Evolutionary conservation across 2,329 filamentous ascomycete genomes (phyloP), one percentile per base, ranked within the genome.

Genomic region (Pseudocercospora eumusae): DNA sequence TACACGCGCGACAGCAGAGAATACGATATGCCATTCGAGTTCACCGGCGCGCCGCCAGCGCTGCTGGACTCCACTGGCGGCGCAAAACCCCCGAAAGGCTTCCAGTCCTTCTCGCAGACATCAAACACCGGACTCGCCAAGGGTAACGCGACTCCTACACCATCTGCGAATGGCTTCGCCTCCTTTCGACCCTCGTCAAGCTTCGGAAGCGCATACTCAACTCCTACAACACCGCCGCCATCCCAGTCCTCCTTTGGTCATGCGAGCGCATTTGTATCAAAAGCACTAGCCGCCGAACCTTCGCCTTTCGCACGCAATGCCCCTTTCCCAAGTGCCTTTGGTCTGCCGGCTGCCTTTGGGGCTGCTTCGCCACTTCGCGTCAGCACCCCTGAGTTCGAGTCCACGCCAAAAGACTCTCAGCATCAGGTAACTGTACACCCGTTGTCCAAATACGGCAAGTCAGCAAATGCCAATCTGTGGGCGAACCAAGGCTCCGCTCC

Each of bases 21-120:
- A n/a, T 27, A 28, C 47, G 47, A 31, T 31, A 67, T 67, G 65
- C 53, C 53, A 49, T 67, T 67, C 63, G 63, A 67, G 57, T 67
- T 65, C 54, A 65, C 52, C 31, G 63, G 63, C 58, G 50, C 55
- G 40, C 60, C 54, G 49, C 65, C 63, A 23, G 45, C 55, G 27
- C 42, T 40, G 27, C 25, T 56, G 25, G 57, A 57, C 49, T 56
- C 59, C 25, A 44, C 54, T 42, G 40, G 44, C 44, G 23, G 18
- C 33, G 42, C 52, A 23, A 31, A 40, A 28, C 56, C 28, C 7
- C 40, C 60, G 5, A 59, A 36, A 33, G 53, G 40, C 6, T 61
- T 55, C 47, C 36, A 61, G 23, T 44, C 59, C 33, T 56, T 54
- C 44, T 33, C 47, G 4, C 21, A 53, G 44, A 28, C 50, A 23